Percentiles rank a stretch among this genome's conserved stretches.
Conservation (phyloP, 179 eudicot genomes). For the Silene vulgaris region DNA sequence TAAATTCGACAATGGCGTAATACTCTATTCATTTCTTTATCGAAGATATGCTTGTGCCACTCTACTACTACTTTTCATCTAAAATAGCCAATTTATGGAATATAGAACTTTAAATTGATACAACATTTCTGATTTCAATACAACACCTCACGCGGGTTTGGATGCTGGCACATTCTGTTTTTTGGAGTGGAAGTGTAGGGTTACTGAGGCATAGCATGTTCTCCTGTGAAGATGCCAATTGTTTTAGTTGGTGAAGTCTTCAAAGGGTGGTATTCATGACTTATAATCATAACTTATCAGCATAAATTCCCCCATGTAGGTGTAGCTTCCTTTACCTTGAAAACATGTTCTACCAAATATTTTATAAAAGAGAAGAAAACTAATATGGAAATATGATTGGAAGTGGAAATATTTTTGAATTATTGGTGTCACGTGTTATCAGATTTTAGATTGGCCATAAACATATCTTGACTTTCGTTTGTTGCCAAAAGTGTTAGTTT, state of each 20-base stretch:
- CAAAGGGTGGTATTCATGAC: not conserved
- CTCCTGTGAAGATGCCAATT: not conserved
- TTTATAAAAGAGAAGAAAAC: not conserved
- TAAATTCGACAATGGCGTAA: not conserved
- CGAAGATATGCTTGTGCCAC: not conserved
- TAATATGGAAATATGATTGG: not conserved
- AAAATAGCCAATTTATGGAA: not conserved
- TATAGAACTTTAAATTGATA: not conserved
- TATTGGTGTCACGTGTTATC: not conserved
- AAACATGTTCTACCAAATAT: not conserved
- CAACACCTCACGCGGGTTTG: not conserved
- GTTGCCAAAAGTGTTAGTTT: not conserved
- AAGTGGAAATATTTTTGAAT: not conserved
- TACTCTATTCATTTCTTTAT: not conserved
- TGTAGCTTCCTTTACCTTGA: not conserved
- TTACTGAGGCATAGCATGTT: not conserved
- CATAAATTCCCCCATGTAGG: too few relatives aligned
- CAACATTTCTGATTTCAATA: not conserved
- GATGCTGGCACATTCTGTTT: not conserved
- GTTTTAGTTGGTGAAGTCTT: not conserved
- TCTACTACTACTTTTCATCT: not conserved
- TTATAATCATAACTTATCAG: too few relatives aligned
- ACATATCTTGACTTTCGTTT: not conserved
- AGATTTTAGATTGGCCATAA: not conserved
- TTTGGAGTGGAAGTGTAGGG: not conserved